A percentile compares a stretch with the other conserved stretches of the same genome.
phyloP scores from a whole-genome alignment of 371 early-diverging fungal genomes.

The Circinella minor region DNA sequence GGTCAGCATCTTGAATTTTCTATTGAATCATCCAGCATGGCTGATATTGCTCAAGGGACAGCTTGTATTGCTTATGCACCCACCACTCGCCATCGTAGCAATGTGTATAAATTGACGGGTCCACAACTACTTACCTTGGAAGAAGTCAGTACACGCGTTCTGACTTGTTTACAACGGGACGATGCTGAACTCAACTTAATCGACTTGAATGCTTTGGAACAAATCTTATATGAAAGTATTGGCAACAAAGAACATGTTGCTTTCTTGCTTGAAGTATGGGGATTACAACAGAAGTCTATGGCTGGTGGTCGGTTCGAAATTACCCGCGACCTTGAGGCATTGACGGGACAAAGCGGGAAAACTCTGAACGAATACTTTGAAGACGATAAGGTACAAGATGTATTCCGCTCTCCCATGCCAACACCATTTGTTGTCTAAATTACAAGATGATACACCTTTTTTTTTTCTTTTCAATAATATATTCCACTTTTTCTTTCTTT shows the following conservation, averaged over 20 bases:
- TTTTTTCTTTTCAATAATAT: slow-evolving; percentile 1
- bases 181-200: slow-evolving; percentile 37
- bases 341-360: slow-evolving; percentile 61
- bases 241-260: slow-evolving; percentile 53
- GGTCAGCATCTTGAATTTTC: slow-evolving; percentile 44
- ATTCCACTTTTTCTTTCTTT: not conserved
- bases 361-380: slow-evolving; percentile 50
- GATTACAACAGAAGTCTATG: slow-evolving; percentile 38
- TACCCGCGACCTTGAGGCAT: slow-evolving; percentile 51
- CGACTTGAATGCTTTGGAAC: slow-evolving; percentile 32
- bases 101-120: slow-evolving; percentile 48
- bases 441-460: not conserved
- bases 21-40: slow-evolving; percentile 50
- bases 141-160: slow-evolving; percentile 47
- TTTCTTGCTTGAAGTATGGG: slow-evolving; percentile 57
- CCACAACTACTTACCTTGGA: slow-evolving; percentile 48
- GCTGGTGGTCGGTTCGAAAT: slow-evolving; percentile 48
- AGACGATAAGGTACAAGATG: slow-evolving; percentile 46
- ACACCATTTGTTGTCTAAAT: slow-evolving; percentile 26
- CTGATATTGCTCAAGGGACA: slow-evolving; percentile 51
- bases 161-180: slow-evolving; percentile 39
- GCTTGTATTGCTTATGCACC: slow-evolving; percentile 51
- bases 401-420: slow-evolving; percentile 34
- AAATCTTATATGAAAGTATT: slow-evolving; percentile 41
- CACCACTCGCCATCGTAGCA: slow-evolving; percentile 40